These are phyloP conservation scores for Hanseniaspora singularis DNA, from an alignment of 805 yeast genomes.

Conservation along the genomic window DNA sequence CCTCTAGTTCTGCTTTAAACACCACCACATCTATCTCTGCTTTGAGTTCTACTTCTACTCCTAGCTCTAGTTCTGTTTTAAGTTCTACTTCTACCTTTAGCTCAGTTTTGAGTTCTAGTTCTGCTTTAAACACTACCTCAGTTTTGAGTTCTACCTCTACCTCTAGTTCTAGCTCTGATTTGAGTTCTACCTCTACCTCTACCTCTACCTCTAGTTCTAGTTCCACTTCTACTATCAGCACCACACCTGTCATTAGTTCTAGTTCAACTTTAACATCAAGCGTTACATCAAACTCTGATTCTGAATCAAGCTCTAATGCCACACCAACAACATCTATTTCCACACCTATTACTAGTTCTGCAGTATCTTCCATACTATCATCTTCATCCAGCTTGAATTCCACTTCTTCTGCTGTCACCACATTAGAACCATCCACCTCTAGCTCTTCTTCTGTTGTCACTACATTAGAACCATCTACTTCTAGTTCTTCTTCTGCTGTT, in stretches of 20 bases:
- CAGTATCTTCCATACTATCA: slow-evolving; percentile 50
- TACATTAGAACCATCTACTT: slow-evolving; percentile 30
- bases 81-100: neutral
- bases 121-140: neutral
- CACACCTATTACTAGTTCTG: slow-evolving; percentile 26
- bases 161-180: neutral
- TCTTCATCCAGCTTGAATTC: slow-evolving; percentile 43
- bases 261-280: neutral
- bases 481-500: slow-evolving; percentile 6
- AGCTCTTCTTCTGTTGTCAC: neutral
- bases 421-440: neutral
- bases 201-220: neutral
- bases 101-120: neutral
- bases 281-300: neutral
- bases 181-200: neutral
- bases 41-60: neutral
- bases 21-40: too few species aligned
- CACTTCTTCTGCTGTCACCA: too few species aligned
- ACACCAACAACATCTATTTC: slow-evolving; percentile 34
- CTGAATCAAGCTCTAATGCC: neutral
- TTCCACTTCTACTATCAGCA: neutral
- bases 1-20: neutral
- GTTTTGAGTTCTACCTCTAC: neutral
- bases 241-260: neutral
- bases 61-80: neutral